Percentiles rank a stretch among this genome's conserved stretches.
These are phyloP conservation scores for Ambrosia artemisiifolia DNA, from an alignment of 129 eudicot genomes.

Conservation along the genomic window DNA sequence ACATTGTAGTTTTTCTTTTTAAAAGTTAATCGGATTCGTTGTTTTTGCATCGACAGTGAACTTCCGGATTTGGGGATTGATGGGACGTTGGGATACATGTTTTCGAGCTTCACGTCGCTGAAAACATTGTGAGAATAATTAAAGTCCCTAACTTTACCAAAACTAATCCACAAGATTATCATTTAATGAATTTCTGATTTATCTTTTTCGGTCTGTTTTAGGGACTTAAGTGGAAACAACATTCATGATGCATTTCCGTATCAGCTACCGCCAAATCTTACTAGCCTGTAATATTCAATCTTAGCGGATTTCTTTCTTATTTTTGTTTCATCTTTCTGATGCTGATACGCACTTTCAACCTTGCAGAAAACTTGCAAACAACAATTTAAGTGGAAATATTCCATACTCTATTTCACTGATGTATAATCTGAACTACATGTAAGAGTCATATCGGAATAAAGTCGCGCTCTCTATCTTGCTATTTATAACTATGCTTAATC, in stretches of 20 bases:
- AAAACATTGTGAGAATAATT: slow-evolving; percentile 62
- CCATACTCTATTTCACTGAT: slow-evolving; percentile 74
- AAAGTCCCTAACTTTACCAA: background rate
- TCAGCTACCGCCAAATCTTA: slow-evolving; percentile 83
- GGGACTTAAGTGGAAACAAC: slow-evolving; percentile 88
- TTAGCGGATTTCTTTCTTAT: background rate
- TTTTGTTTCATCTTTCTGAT: slow-evolving; percentile 5
- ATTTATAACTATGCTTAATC: background rate
- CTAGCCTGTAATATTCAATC: slow-evolving; percentile 63
- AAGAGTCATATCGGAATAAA: slow-evolving; percentile 29
- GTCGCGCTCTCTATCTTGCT: background rate
- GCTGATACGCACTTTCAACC: slow-evolving; percentile 8
- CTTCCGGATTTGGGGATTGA: slow-evolving; percentile 70
- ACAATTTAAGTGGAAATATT: slow-evolving; percentile 76
- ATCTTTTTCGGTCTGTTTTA: slow-evolving; percentile 16
- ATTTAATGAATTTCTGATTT: slow-evolving; percentile 1
- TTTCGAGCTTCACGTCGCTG: slow-evolving; percentile 54
- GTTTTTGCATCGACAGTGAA: slow-evolving; percentile 56
- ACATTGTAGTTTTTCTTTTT: background rate
- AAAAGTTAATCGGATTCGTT: slow-evolving; percentile 13
- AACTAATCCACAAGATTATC: background rate
- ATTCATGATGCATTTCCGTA: slow-evolving; percentile 82
- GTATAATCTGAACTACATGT: slow-evolving; percentile 69
- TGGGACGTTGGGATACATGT: slow-evolving; percentile 90
- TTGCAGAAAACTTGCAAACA: slow-evolving; percentile 86